Percentiles rank a stretch among this genome's conserved stretches.
Evolutionary conservation across 164 flowering plant species (phyloP).

Genomic region (Amborella trichopoda): DNA sequence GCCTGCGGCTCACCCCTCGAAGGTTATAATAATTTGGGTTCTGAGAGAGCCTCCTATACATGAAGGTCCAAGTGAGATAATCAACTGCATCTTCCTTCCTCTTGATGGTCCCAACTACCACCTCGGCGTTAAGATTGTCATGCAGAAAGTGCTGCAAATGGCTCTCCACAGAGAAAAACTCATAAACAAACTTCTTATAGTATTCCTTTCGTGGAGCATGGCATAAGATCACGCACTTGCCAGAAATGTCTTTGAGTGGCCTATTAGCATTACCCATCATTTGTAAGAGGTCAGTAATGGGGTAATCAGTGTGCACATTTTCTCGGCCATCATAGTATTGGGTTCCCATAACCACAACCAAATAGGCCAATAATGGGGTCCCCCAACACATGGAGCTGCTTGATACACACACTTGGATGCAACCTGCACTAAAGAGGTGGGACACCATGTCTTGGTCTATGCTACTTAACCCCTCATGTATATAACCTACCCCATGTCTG

Average conservation of each 20-base stretch:
- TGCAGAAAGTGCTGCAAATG: constrained; percentile 85
- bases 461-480: constrained; percentile 76
- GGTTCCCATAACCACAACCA: constrained; percentile 98
- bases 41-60: constrained; percentile 90
- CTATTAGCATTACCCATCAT: constrained; percentile 98
- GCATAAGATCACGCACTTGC: constrained; percentile 88
- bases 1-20: constrained; percentile 92
- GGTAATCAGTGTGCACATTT: constrained; percentile 86
- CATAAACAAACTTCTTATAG: constrained; percentile 88
- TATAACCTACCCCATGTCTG: constrained; percentile 21
- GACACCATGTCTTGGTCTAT: constrained; percentile 76
- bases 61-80: constrained; percentile 95
- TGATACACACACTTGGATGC: constrained; percentile 93
- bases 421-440: constrained; percentile 73
- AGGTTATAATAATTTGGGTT: constrained; percentile 96
- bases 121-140: constrained; percentile 86
- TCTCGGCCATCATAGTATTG: constrained; percentile 96
- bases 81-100: constrained; percentile 96
- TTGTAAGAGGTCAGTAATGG: constrained; percentile 84
- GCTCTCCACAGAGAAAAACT: constrained; percentile 96
- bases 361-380: constrained; percentile 63
- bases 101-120: constrained; percentile 69
- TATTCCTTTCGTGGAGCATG: constrained; percentile 97
- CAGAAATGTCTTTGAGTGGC: constrained; percentile 73
- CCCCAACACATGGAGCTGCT: constrained; percentile 95